These are phyloP conservation scores for Quercus bicolor DNA, from an alignment of 306 rosid genomes.

Conservation along the genomic window DNA sequence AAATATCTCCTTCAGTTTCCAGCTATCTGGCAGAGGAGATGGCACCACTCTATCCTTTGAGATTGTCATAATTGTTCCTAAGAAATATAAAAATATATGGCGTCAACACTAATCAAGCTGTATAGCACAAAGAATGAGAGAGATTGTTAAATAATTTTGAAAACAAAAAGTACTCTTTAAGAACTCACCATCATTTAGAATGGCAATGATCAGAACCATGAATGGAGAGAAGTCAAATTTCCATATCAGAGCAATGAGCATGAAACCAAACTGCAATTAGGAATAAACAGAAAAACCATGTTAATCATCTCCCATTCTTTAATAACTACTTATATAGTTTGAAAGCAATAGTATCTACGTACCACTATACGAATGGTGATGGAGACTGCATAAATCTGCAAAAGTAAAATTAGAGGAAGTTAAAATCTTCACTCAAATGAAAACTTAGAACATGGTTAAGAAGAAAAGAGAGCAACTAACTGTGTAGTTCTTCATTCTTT, in stretches of 20 bases:
- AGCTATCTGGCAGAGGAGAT: conserved; percentile 97
- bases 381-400: conserved; percentile 96
- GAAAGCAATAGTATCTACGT: conserved; percentile 27
- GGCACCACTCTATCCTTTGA: conserved; percentile 98
- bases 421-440: conserved; percentile 4
- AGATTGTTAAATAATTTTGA: not conserved
- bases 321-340: not conserved
- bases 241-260: conserved; percentile 95
- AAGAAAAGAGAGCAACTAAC: conserved; percentile 39
- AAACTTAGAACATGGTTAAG: not conserved
- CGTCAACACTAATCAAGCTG: conserved; percentile 24
- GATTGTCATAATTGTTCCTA: conserved; percentile 98
- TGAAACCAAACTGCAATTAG: conserved; percentile 82
- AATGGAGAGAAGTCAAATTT: conserved; percentile 95
- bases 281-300: conserved; percentile 9
- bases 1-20: conserved; percentile 89
- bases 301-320: conserved; percentile 3
- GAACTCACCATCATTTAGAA: conserved; percentile 84
- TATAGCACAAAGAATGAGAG: conserved; percentile 9
- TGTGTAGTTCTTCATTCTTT: conserved; percentile 98
- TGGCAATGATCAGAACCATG: conserved; percentile 98
- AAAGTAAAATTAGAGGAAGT: not conserved
- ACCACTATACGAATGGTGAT: conserved; percentile 99
- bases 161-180: not conserved
- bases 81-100: conserved; percentile 4